These are phyloP conservation scores for Isatis tinctoria DNA, from an alignment of 345 rosid genomes.

Conservation along the genomic window DNA sequence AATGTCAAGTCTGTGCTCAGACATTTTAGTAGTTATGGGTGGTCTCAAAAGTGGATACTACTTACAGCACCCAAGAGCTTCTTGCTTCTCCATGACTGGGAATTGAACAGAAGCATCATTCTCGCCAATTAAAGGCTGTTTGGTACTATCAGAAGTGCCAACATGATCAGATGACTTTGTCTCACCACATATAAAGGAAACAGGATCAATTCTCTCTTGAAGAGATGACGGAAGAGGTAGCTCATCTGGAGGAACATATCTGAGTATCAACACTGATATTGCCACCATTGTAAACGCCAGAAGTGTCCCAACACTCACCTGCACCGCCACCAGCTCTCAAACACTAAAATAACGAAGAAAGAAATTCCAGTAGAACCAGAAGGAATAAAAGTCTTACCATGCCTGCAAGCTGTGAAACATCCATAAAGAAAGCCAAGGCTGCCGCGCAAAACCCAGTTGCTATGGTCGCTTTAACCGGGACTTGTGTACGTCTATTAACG, in stretches of 20 bases:
- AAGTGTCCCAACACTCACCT: slow-evolving; percentile 99
- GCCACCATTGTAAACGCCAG: slow-evolving; percentile 97
- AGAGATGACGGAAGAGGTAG: slow-evolving; percentile 77
- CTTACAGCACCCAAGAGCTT: slow-evolving; percentile 50
- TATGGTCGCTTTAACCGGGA: slow-evolving; percentile 77
- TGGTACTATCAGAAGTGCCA: slow-evolving; percentile 36
- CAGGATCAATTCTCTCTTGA: slow-evolving; percentile 66
- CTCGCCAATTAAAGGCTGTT: slow-evolving; percentile 44
- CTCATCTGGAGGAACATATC: slow-evolving; percentile 95
- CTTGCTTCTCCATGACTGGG: slow-evolving; percentile 47
- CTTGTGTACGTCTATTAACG: slow-evolving; percentile 59
- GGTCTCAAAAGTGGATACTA: slow-evolving; percentile 16
- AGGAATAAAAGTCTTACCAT: slow-evolving; percentile 49
- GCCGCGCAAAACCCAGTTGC: slow-evolving; percentile 72
- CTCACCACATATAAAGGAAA: slow-evolving; percentile 37
- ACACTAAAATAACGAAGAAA: neutral
- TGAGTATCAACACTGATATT: slow-evolving; percentile 80
- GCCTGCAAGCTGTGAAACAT: slow-evolving; percentile 82
- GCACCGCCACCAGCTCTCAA: slow-evolving; percentile 25
- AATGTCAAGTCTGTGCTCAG: neutral
- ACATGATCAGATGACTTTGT: slow-evolving; percentile 12
- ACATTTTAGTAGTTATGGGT: neutral
- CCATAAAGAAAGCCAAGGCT: slow-evolving; percentile 68
- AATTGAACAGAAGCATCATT: slow-evolving; percentile 31
- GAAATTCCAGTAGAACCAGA: neutral